Conservation (phyloP, 2,329 filamentous ascomycete genomes). For the Coniochaeta ligniaria region DNA sequence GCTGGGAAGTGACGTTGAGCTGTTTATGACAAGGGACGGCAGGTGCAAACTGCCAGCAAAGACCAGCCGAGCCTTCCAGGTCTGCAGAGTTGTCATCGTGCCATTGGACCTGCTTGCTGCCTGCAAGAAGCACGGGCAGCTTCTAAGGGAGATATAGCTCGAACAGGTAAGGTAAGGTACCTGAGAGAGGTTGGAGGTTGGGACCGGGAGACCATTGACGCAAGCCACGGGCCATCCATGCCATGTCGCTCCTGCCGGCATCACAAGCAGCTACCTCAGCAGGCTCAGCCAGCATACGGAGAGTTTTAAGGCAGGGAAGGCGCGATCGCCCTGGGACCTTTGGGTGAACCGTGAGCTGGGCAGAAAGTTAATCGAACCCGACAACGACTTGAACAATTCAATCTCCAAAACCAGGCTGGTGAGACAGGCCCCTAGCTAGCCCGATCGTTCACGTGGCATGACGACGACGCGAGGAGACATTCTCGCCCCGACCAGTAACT, state of each 20-base stretch:
- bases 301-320: neutral
- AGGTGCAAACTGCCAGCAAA: neutral
- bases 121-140: neutral
- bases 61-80: neutral
- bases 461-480: constrained; percentile 1
- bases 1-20: neutral
- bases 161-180: neutral
- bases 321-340: neutral
- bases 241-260: neutral
- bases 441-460: neutral
- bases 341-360: neutral
- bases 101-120: neutral
- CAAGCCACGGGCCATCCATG: neutral
- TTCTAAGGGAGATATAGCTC: neutral
- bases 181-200: neutral
- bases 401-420: neutral
- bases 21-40: neutral
- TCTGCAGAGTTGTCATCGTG: neutral
- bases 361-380: neutral
- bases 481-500: neutral
- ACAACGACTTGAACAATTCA: neutral
- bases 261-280: neutral
- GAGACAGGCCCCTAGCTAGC: neutral
- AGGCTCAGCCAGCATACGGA: neutral
- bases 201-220: neutral